Conservation (phyloP, 805 yeast genomes). For the Dipodascus albidus region DNA sequence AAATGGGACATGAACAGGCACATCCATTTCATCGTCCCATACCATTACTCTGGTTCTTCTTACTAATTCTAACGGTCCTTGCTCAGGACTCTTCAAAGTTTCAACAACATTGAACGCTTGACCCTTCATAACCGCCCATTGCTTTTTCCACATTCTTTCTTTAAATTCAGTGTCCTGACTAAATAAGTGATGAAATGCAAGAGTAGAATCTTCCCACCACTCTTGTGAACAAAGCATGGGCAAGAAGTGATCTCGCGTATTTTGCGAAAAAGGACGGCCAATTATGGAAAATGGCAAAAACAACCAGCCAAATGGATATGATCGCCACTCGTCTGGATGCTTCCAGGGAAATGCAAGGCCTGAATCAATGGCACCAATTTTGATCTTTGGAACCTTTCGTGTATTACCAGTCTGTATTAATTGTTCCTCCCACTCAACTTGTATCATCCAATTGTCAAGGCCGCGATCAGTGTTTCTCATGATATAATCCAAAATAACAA, state of each 20-base stretch:
- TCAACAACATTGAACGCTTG: constrained; percentile 71
- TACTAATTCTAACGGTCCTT: constrained; percentile 59
- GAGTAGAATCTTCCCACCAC: constrained; percentile 62
- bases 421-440: constrained; percentile 32
- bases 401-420: constrained; percentile 8
- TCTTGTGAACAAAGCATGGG: constrained; percentile 44
- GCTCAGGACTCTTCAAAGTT: constrained; percentile 40
- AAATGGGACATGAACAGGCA: constrained; percentile 36
- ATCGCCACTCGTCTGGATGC: constrained; percentile 73
- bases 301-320: constrained; percentile 72
- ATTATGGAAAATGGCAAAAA: constrained; percentile 51
- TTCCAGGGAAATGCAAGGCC: constrained; percentile 73
- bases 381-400: constrained; percentile 30
- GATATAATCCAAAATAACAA: constrained; percentile 59
- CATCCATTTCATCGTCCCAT: constrained; percentile 49
- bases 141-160: constrained; percentile 54
- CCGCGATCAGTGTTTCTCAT: constrained; percentile 71
- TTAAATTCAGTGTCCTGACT: constrained; percentile 49
- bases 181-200: constrained; percentile 37
- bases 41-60: constrained; percentile 45
- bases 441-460: constrained; percentile 69
- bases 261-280: constrained; percentile 53
- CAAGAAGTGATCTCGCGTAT: constrained; percentile 44
- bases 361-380: constrained; percentile 64
- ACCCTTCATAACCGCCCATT: constrained; percentile 62